Evolutionary conservation across 2,329 filamentous ascomycete species (phyloP), one percentile per base, ranked within the genome.

Genomic region (Fusarium buharicum): DNA sequence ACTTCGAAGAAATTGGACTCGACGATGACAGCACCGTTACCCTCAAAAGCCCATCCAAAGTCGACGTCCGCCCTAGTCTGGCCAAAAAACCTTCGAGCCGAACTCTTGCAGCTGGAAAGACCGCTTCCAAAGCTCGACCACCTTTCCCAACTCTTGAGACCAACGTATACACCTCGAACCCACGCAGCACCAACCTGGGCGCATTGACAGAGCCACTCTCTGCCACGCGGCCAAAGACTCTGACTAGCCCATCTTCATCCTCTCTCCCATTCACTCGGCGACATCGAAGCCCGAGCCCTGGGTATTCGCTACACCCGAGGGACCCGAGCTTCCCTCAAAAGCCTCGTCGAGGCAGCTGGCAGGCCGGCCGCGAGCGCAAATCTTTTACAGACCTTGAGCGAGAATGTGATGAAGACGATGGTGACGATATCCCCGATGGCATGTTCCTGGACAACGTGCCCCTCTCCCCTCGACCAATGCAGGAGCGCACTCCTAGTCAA

Each of bases 1-100:
- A 97, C 74, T 97, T 97, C 70, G 94, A 98, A 75, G 94, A 97
- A 65, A 97, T 97, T 73, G 92, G 90, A 12, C 86, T 98, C 27
- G 90, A 93, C 68, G 88, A 93, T 60, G 81, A 75, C 70, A 33
- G 14, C 30, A 54, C 69, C 65, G 53, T 75, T 74, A 84, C 84
- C 31, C 84, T 85, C 62, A 83, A 81, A 59, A 73, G 79, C 33
- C 79, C 78, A 9, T 81, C 78, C 33, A 75, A 79, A 30, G 72
- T 79, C 48, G 78, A 81, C 59, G 70, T 80, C 49, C 62, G 76
- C 69, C 48, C 74, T 70, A 47, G 67, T 50, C 34, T 64, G 43
- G 61, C 59, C 53, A 77, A 71, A 65, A 73, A 56, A 22, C 59
- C 70, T 18, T 49, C 61, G n/a, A 69, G 63, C 45, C 72, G 72